Conservation (phyloP, 1,284 basidiomycete genomes). For the Irpex lacteus region DNA sequence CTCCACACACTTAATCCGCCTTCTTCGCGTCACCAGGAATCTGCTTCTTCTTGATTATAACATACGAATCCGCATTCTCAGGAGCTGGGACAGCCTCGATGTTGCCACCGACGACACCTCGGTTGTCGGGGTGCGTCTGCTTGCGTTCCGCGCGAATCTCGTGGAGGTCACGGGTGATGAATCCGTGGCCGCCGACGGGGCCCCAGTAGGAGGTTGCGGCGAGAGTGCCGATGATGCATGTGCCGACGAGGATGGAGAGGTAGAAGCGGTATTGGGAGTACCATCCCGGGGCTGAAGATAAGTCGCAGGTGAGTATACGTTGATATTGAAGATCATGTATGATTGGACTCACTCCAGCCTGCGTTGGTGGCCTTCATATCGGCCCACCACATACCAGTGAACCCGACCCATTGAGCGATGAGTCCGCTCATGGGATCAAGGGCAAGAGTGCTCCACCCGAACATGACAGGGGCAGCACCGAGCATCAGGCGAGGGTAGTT, state of each 20-base stretch:
- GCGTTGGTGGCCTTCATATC: slow-evolving; percentile 71
- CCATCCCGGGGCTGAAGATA: slow-evolving; percentile 72
- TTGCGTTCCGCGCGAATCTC: slow-evolving; percentile 46
- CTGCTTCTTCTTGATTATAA: slow-evolving; percentile 44
- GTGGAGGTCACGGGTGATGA: slow-evolving; percentile 62
- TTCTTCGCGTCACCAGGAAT: slow-evolving; percentile 30
- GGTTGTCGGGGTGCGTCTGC: slow-evolving; percentile 37
- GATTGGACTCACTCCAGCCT: slow-evolving; percentile 75
- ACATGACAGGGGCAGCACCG: slow-evolving; percentile 81
- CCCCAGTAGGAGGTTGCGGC: slow-evolving; percentile 78
- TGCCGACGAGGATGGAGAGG: slow-evolving; percentile 87
- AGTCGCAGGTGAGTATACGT: neutral
- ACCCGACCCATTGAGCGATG: slow-evolving; percentile 85
- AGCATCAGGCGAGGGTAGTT: slow-evolving; percentile 69
- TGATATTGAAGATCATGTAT: too few relatives aligned
- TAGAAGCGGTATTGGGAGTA: slow-evolving; percentile 98
- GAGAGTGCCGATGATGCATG: slow-evolving; percentile 79
- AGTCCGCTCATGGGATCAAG: slow-evolving; percentile 73
- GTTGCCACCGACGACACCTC: slow-evolving; percentile 45
- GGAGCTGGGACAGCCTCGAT: slow-evolving; percentile 46
- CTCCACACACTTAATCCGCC: slow-evolving; percentile 10
- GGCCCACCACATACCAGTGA: slow-evolving; percentile 83
- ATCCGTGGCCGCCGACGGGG: slow-evolving; percentile 69
- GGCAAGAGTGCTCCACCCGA: slow-evolving; percentile 87
- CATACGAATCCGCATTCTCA: slow-evolving; percentile 43